Percentiles rank a stretch among this genome's conserved stretches.
Conservation (phyloP, 805 yeast genomes). For the Candida chauliodis region DNA sequence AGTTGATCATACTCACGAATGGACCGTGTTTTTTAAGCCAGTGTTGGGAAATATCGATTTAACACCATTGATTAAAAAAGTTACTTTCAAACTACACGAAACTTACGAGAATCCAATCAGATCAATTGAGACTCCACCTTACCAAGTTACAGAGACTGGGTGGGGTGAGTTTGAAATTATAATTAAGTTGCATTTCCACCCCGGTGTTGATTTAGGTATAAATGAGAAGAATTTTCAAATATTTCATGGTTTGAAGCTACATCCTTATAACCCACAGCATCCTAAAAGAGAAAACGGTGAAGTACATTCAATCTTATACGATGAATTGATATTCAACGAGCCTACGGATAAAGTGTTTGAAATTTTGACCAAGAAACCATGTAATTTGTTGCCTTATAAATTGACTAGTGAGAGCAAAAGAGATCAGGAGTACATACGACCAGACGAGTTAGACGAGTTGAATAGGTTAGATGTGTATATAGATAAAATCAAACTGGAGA, state of each 20-base stretch:
- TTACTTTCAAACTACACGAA: slow-evolving; percentile 91
- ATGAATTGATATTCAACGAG: slow-evolving; percentile 91
- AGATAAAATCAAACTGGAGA: slow-evolving; percentile 35
- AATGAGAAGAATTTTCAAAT: slow-evolving; percentile 83
- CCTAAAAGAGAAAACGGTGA: slow-evolving; percentile 40
- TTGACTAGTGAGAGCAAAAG: slow-evolving; percentile 29
- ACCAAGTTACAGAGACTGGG: slow-evolving; percentile 93
- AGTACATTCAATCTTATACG: slow-evolving; percentile 55
- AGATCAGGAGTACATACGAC: slow-evolving; percentile 39
- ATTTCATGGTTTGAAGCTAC: slow-evolving; percentile 86
- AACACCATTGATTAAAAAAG: slow-evolving; percentile 79
- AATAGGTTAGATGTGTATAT: slow-evolving; percentile 39
- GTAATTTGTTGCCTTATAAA: slow-evolving; percentile 44
- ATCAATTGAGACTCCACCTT: slow-evolving; percentile 85
- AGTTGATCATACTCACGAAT: slow-evolving; percentile 86
- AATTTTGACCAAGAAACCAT: slow-evolving; percentile 67
- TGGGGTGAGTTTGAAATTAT: slow-evolving; percentile 99
- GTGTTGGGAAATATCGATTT: slow-evolving; percentile 64
- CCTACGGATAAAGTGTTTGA: slow-evolving; percentile 90
- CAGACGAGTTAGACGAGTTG: slow-evolving; percentile 39
- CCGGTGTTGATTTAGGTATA: slow-evolving; percentile 59
- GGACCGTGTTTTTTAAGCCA: slow-evolving; percentile 94
- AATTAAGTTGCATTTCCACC: slow-evolving; percentile 78
- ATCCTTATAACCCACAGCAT: slow-evolving; percentile 64
- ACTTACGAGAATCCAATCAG: slow-evolving; percentile 88